These are phyloP conservation scores for Phytophthora foliorum DNA, from an alignment of 352 stramenopile species.

Conservation along the genomic window DNA sequence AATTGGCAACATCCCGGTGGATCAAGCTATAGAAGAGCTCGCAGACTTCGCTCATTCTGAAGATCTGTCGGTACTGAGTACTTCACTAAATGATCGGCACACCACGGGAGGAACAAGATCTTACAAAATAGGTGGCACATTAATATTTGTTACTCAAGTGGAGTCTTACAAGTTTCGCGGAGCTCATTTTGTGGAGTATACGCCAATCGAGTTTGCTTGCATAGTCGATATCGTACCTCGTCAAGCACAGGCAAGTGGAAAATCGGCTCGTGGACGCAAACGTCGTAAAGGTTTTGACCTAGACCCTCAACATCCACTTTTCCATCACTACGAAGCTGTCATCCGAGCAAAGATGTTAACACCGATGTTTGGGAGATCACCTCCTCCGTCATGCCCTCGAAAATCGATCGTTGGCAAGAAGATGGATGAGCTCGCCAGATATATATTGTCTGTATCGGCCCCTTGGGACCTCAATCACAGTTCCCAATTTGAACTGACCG, in stretches of 20 bases:
- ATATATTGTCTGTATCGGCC: not conserved
- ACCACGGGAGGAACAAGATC: not conserved
- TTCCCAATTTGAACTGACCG: not conserved
- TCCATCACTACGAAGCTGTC: not conserved
- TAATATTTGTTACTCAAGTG: slow-evolving; percentile 7
- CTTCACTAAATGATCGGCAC: not conserved
- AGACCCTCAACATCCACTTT: not conserved
- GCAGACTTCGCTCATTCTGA: slow-evolving; percentile 1
- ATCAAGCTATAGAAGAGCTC: not conserved
- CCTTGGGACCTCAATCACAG: not conserved
- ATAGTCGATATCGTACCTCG: slow-evolving; percentile 6
- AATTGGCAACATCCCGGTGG: not conserved
- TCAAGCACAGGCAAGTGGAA: not conserved
- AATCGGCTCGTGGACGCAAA: not conserved
- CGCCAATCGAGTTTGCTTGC: not conserved
- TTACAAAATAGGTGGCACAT: not conserved
- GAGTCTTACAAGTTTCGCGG: slow-evolving; percentile 5
- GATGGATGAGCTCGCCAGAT: not conserved
- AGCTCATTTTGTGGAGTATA: not conserved
- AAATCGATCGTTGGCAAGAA: not conserved
- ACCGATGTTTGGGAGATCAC: not conserved
- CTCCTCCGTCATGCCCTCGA: not conserved
- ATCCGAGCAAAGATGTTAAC: not conserved
- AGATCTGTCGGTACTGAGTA: not conserved
- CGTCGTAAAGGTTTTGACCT: not conserved